These are phyloP conservation scores for Suhomyces canberraensis DNA, from an alignment of 805 yeast genomes.

Conservation along the genomic window DNA sequence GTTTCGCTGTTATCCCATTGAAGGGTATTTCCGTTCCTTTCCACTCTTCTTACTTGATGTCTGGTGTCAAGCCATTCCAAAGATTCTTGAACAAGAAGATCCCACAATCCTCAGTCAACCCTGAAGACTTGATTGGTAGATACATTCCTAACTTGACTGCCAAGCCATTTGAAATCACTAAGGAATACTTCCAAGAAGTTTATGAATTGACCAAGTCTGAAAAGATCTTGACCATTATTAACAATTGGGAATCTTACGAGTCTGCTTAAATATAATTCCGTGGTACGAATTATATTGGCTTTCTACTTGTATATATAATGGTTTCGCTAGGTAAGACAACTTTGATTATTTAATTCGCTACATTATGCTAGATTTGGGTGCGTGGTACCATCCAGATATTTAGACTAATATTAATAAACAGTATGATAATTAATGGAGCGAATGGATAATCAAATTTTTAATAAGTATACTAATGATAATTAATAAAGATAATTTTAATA, in stretches of 20 bases:
- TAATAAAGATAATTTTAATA: too few relatives aligned
- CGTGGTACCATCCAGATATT: constrained; percentile 19
- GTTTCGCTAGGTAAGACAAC: too few relatives aligned
- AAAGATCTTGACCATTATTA: constrained; percentile 83
- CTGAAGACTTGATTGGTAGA: constrained; percentile 87
- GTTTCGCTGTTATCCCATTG: constrained; percentile 96
- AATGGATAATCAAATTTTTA: too few relatives aligned
- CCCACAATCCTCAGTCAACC: constrained; percentile 91
- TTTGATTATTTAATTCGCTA: not conserved
- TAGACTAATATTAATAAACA: too few relatives aligned
- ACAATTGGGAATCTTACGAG: constrained; percentile 90
- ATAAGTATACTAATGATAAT: too few relatives aligned
- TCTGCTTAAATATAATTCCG: constrained; percentile 32
- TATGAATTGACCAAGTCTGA: constrained; percentile 88
- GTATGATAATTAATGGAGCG: too few relatives aligned
- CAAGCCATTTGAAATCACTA: constrained; percentile 91
- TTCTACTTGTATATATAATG: not conserved
- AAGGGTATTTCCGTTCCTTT: constrained; percentile 99
- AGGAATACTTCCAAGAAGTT: constrained; percentile 96
- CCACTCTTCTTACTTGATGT: constrained; percentile 98
- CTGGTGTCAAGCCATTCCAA: constrained; percentile 99
- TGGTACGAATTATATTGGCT: constrained; percentile 5
- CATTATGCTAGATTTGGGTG: constrained; percentile 3
- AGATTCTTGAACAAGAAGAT: constrained; percentile 95
- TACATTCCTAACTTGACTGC: constrained; percentile 99